Percentiles rank a stretch among this genome's conserved stretches.
phyloP scores from a whole-genome alignment of 2,329 filamentous ascomycete genomes.

The Ophiocordyceps robertsii region DNA sequence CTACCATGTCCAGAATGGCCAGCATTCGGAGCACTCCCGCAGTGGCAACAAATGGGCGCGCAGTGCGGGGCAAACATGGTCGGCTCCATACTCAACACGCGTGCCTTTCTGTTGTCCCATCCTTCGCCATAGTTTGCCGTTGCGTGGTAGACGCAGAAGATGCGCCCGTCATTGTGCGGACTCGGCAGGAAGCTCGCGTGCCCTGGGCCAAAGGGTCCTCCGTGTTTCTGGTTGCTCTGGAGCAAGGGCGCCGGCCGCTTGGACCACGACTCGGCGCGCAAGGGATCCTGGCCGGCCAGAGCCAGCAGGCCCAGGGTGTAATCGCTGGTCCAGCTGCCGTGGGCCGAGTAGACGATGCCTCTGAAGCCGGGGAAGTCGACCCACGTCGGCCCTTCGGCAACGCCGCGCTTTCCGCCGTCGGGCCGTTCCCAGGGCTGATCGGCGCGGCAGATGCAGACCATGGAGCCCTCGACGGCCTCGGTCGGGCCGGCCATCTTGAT shows the following conservation, averaged over 20 bases:
- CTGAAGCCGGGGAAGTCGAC: conserved; percentile 4
- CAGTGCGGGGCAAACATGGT: conserved; percentile 6
- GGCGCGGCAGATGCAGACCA: conserved; percentile 3
- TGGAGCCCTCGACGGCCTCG: conserved; percentile 1
- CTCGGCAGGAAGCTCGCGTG: conserved; percentile 11
- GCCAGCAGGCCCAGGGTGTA: conserved; percentile 5
- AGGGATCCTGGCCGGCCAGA: conserved; percentile 3
- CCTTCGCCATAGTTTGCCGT: conserved; percentile 8
- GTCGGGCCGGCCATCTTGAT: conserved; percentile 2
- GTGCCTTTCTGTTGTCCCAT: conserved; percentile 8
- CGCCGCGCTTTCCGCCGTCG: conserved; percentile 2
- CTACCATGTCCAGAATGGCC: neutral
- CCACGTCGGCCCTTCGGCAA: conserved; percentile 6
- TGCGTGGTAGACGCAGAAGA: conserved; percentile 6
- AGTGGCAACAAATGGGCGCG: conserved; percentile 7
- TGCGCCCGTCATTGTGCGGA: conserved; percentile 5
- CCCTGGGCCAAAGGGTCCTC: conserved; percentile 5
- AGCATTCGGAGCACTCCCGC: neutral
- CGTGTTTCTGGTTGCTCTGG: conserved; percentile 4
- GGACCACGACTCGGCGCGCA: conserved; percentile 4
- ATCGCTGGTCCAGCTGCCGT: conserved; percentile 6
- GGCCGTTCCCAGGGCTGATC: conserved; percentile 5
- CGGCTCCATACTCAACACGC: conserved; percentile 6
- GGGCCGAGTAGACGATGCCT: conserved; percentile 6
- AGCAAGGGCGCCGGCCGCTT: conserved; percentile 4